Evolutionary conservation across 1,284 basidiomycete genomes (phyloP), one percentile per base, ranked within the genome.

Genomic region (Athelia sp.): DNA sequence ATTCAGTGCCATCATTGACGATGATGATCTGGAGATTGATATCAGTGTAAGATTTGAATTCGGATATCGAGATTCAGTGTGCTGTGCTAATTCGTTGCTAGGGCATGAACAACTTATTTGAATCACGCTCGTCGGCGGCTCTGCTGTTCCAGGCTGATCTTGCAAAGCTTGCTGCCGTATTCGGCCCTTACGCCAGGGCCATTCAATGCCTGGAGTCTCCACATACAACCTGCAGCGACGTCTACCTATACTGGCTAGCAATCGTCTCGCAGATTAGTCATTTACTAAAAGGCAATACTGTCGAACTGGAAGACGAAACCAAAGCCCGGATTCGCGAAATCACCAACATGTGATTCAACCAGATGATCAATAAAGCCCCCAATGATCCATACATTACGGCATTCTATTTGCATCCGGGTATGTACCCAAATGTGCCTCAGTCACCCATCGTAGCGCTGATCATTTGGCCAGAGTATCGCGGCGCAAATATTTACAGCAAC

Each of bases 41-140:
- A 22, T 26, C 15, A 44, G 8, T 15, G 43, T 22, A n/a, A 23
- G 43, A 6, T 29, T 29, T 44, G 11, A n/a, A 4, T 44, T 17
- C 36, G n/a, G 36, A 10, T 44, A 29, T 13, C 26, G n/a, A n/a
- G n/a, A n/a, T n/a, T n/a, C n/a, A n/a, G n/a, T n/a, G 26, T 44
- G 18, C 15, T 21, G 10, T 15, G 22, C 22, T n/a, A 44, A n/a
- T 26, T n/a, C 19, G 11, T 26, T 26, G 10, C 22, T 19, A 44
- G 43, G 43, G 23, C 22, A n/a, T 26, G 22, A 44, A 44, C n/a
- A 15, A 22, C 15, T n/a, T 22, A 15, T 44, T 44, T 26, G 24
- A 21, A n/a, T n/a, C 36, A 21, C 4, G 15, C n/a, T 18, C 43
- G 23, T n/a, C 84, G 77, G 82, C 60, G 66, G 72, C 31, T 71